Conservation (phyloP, 768 basidiomycete genomes). For the Boletus sp. region DNA sequence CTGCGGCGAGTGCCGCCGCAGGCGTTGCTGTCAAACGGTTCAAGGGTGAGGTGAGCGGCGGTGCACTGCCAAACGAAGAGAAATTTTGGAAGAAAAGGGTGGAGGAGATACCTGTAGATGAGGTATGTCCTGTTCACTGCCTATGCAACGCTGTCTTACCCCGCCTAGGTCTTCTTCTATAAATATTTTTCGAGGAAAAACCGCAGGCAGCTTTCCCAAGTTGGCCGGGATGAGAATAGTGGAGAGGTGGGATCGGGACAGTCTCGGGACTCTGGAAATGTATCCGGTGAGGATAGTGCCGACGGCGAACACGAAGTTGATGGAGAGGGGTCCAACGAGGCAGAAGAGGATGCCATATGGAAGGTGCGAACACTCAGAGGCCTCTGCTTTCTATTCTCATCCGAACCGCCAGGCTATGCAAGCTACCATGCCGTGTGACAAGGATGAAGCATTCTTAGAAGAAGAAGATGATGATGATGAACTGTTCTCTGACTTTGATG, state of each 20-base stretch:
- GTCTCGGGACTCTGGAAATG: constrained; percentile 26
- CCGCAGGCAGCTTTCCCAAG: constrained; percentile 48
- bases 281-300: constrained; percentile 15
- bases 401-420: constrained; percentile 69
- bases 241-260: constrained; percentile 17
- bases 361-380: constrained; percentile 50
- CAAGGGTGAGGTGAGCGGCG: constrained; percentile 51
- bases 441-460: constrained; percentile 44
- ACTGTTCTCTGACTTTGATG: constrained; percentile 25
- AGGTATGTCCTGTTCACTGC: constrained; percentile 42
- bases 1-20: constrained; percentile 67
- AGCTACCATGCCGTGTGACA: constrained; percentile 68
- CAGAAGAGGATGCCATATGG: constrained; percentile 79
- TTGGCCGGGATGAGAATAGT: constrained; percentile 31
- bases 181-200: constrained; percentile 79
- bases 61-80: constrained; percentile 65
- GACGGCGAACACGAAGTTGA: constrained; percentile 35
- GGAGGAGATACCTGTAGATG: constrained; percentile 81
- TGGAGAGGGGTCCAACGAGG: constrained; percentile 42
- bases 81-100: constrained; percentile 66
- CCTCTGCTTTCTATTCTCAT: neutral
- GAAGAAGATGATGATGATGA: constrained; percentile 32
- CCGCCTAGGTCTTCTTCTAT: constrained; percentile 78
- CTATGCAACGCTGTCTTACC: neutral
- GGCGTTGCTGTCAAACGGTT: constrained; percentile 66